Evolutionary conservation across 129 eudicot species (phyloP), one percentile per base, ranked within the genome.

Genomic region (Arctium lappa): DNA sequence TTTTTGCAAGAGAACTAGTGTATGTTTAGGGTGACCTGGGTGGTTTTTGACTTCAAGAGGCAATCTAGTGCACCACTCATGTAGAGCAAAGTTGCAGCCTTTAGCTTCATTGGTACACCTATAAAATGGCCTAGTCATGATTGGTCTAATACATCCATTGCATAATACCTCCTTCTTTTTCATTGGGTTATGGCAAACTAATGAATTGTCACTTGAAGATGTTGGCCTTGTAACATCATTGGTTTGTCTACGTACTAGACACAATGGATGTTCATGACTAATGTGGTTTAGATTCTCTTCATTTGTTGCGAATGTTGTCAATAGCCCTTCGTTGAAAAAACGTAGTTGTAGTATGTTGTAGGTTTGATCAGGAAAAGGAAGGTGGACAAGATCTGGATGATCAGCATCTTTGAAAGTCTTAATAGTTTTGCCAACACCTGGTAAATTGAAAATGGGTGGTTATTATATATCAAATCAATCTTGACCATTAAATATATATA

Each of bases 201-300:
- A 5, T 32, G 16, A n/a, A 50, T 33, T 0, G 13, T 46, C 3
- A 15, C 5, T 32, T 8, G 50, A 77, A 8, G n/a, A 33, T 8
- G 13, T 1, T 70, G 56, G 13, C 2, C 18, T 71, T 56, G 75
- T 18, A 16, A 3, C 6, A 46, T 72, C 27, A 72, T 44, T 3
- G 13, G 22, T 1, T 40, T 16, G 29, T 11, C 46, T 68, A 8
- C 6, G 34, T 31, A 60, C 29, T 0, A 76, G 73, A 6, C 16
- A 27, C 16, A 76, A 29, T 56, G 79, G 88, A 34, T 81, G 88
- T 13, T 60, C 5, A 77, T 80, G 88, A 39, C 66, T 31, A 4
- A 30, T 33, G 18, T 74, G 77, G 8, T 22, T 29, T 22, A 68
- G 22, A 15, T 12, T 63, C 33, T 1, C 13, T 11, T 48, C 36